A percentile compares a stretch with the other conserved stretches of the same genome.
Conservation (phyloP, 768 basidiomycete species). For the Termitomyces sp. region DNA sequence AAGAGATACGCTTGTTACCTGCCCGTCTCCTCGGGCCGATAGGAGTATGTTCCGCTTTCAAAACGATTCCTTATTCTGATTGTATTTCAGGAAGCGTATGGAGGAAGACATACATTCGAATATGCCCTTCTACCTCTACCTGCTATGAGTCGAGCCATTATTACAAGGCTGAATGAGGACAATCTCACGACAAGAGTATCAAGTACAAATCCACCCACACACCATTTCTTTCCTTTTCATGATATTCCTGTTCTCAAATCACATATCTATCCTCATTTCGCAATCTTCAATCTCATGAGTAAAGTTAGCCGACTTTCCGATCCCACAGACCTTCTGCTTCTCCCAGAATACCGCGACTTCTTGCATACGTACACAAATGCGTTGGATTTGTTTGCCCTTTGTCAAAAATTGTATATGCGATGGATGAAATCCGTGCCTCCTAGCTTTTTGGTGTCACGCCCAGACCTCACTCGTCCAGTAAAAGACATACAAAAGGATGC, state of each 20-base stretch:
- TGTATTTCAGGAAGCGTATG: neutral
- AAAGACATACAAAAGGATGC: neutral
- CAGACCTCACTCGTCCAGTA: neutral
- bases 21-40: neutral
- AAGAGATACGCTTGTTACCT: neutral
- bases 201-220: neutral
- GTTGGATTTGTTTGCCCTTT: neutral
- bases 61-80: neutral
- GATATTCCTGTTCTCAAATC: neutral
- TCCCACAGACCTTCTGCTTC: neutral
- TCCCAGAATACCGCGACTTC: neutral
- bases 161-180: neutral
- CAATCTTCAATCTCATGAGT: neutral
- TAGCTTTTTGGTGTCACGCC: neutral
- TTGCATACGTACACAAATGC: neutral
- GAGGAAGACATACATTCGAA: neutral
- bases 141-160: neutral
- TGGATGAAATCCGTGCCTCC: neutral
- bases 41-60: neutral
- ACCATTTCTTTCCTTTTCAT: neutral
- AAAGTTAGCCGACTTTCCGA: neutral
- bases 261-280: neutral
- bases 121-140: neutral
- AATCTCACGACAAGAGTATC: neutral
- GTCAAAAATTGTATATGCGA: neutral